Base-by-base conservation (phyloP, 495 filamentous ascomycete genomes). In the Aspergillus avenaceus region DNA sequence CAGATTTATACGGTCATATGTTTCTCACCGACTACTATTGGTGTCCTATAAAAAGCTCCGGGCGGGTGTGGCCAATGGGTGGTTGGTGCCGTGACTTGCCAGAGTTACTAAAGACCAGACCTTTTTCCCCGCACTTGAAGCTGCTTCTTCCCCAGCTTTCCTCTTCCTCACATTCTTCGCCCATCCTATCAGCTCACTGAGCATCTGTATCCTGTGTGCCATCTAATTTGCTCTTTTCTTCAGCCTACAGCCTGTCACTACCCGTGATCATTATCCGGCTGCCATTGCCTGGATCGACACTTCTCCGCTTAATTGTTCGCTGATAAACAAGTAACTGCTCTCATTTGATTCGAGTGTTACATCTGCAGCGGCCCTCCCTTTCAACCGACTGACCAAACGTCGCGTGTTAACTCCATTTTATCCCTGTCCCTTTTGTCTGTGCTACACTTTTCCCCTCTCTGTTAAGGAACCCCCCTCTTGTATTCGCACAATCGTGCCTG, bases 141-240 rank as follows among this genome's bases (percentile, higher is more conserved):
- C 44, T 40, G 34, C 58, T 52, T n/a, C n/a, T 49, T 58, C 58
- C 54, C 55, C 50, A 56, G 55, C 52, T 67, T 63, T 38, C 21
- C 34, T 14, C 34, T 18, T 21, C 21, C 34, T 4, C 18, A 4
- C 34, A 3, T 42, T 25, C 21, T 26, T 53, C 43, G 41, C 43
- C 54, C 49, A 43, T 38, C 44, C 49, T 44, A 38, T 47, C 37
- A 52, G 23, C 40, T 48, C 50, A 36, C 9, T 34, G 13, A 38
- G 38, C 32, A 19, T 22, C 46, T 53, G 42, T 26, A 45, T 52
- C 37, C 34, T 3, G 3, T 31, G 24, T 26, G n/a, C 29, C 24
- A 49, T 16, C 23, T 28, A 38, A 19, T 38, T 21, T 38, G 21
- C 34, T 38, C 18, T 8, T 9, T 40, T n/a, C n/a, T n/a, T n/a